Conservation (phyloP, 2,329 filamentous ascomycete species). For the Aspergillus sojae region DNA sequence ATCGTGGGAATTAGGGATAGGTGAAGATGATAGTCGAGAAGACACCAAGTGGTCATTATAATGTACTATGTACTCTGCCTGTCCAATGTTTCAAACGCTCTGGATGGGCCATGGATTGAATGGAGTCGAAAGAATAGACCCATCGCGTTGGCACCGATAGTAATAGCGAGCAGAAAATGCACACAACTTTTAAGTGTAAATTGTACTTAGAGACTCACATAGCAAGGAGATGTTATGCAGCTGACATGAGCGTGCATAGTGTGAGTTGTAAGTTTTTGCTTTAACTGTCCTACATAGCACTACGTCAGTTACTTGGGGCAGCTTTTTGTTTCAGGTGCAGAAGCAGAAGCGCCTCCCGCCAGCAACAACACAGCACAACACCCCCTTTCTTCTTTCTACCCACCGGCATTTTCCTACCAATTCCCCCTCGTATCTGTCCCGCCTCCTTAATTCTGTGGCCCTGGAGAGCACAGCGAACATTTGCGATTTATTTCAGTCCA, state of each 20-base stretch:
- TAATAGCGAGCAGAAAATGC: background rate
- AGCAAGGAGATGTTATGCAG: background rate
- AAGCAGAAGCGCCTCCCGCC: slow-evolving; percentile 21
- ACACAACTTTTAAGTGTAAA: background rate
- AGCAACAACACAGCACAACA: slow-evolving; percentile 12
- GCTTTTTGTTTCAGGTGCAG: slow-evolving; percentile 28
- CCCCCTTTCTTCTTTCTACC: slow-evolving; percentile 23
- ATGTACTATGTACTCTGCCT: background rate
- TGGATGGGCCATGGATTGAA: background rate
- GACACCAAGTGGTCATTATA: background rate
- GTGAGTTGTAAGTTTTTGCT: background rate
- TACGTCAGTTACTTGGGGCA: slow-evolving; percentile 24
- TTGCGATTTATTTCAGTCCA: slow-evolving; percentile 11
- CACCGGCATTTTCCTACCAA: slow-evolving; percentile 11
- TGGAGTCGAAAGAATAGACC: background rate
- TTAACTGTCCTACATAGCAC: slow-evolving; percentile 1
- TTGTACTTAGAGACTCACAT: background rate
- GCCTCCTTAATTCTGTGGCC: background rate
- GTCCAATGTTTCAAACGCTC: background rate
- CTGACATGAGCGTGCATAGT: background rate
- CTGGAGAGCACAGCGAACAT: background rate
- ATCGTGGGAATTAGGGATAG: background rate
- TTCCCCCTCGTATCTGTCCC: slow-evolving; percentile 8
- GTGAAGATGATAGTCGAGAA: background rate
- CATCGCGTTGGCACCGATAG: background rate